phyloP scores from a whole-genome alignment of 768 basidiomycete species.

The Pleurotus salmoneostramineus region DNA sequence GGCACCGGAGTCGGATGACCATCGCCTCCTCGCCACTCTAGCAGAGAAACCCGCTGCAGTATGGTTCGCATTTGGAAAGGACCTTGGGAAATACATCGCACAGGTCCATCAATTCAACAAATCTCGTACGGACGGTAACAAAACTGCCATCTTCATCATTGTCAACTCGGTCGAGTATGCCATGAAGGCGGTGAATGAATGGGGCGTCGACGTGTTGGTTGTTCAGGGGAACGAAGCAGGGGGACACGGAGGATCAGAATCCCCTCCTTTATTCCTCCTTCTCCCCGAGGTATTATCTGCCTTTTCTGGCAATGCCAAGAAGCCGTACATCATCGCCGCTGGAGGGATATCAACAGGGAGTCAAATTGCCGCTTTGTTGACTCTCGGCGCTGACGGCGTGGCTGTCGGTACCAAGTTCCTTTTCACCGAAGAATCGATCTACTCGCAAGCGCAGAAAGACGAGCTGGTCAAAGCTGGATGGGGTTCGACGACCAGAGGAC shows the following conservation, averaged over 20 bases:
- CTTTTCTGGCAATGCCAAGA: conserved; percentile 20
- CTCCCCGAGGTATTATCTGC: conserved; percentile 38
- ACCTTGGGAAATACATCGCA: conserved; percentile 47
- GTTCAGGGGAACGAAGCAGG: conserved; percentile 53
- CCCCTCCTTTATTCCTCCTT: conserved; percentile 45
- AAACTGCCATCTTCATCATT: conserved; percentile 49
- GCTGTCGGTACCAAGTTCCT: conserved; percentile 59
- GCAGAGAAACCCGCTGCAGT: conserved; percentile 44
- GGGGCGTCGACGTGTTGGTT: conserved; percentile 59
- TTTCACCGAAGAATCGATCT: conserved; percentile 42
- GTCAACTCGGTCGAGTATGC: conserved; percentile 49
- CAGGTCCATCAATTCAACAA: conserved; percentile 36
- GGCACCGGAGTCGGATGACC: conserved; percentile 20
- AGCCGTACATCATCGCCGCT: conserved; percentile 48
- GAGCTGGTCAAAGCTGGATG: conserved; percentile 19
- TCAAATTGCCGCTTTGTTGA: conserved; percentile 47
- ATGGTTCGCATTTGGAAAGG: conserved; percentile 59
- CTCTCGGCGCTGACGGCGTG: conserved; percentile 50
- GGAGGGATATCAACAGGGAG: conserved; percentile 54
- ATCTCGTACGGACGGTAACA: conserved; percentile 27
- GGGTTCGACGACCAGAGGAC: conserved; percentile 32
- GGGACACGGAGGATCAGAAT: conserved; percentile 30
- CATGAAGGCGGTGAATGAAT: conserved; percentile 37
- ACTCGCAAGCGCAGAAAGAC: conserved; percentile 17
- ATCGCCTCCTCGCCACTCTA: conserved; percentile 38